Evolutionary conservation across 2,329 filamentous ascomycete species (phyloP).

Genomic region (Magnaporthiopsis incrustans): DNA sequence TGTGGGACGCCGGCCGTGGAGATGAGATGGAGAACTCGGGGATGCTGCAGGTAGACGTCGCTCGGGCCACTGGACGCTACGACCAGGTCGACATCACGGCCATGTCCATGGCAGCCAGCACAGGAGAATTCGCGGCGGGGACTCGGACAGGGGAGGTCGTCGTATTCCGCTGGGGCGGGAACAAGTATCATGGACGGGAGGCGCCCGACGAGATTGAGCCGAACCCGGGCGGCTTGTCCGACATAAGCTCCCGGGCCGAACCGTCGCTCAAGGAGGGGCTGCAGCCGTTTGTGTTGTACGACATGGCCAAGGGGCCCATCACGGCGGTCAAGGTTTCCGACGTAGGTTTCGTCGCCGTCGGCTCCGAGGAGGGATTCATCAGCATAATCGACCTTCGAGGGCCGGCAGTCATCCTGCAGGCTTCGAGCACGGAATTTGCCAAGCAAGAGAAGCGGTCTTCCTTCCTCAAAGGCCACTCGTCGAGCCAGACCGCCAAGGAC

Average conservation of each 20-base stretch:
- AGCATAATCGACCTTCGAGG: slow-evolving; percentile 83
- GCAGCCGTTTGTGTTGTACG: slow-evolving; percentile 70
- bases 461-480: slow-evolving; percentile 51
- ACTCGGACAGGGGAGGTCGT: slow-evolving; percentile 76
- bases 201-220: slow-evolving; percentile 36
- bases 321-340: slow-evolving; percentile 79
- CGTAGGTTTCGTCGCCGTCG: slow-evolving; percentile 83
- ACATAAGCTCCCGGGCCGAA: slow-evolving; percentile 67
- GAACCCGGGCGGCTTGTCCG: slow-evolving; percentile 62
- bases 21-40: slow-evolving; percentile 87
- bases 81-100: slow-evolving; percentile 68
- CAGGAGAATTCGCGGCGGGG: slow-evolving; percentile 79
- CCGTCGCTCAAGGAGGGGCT: slow-evolving; percentile 57
- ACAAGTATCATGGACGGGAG: slow-evolving; percentile 62
- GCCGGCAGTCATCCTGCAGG: slow-evolving; percentile 73
- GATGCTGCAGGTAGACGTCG: slow-evolving; percentile 78
- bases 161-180: slow-evolving; percentile 81
- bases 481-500: slow-evolving; percentile 42
- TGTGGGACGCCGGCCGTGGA: slow-evolving; percentile 88
- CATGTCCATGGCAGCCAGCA: slow-evolving; percentile 73
- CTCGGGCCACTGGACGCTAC: slow-evolving; percentile 70
- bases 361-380: slow-evolving; percentile 74
- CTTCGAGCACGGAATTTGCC: slow-evolving; percentile 62
- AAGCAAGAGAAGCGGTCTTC: slow-evolving; percentile 71
- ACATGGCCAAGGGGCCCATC: slow-evolving; percentile 75